Evolutionary conservation across 352 stramenopile genomes (phyloP).

Genomic region (Phytophthora gonapodyides): DNA sequence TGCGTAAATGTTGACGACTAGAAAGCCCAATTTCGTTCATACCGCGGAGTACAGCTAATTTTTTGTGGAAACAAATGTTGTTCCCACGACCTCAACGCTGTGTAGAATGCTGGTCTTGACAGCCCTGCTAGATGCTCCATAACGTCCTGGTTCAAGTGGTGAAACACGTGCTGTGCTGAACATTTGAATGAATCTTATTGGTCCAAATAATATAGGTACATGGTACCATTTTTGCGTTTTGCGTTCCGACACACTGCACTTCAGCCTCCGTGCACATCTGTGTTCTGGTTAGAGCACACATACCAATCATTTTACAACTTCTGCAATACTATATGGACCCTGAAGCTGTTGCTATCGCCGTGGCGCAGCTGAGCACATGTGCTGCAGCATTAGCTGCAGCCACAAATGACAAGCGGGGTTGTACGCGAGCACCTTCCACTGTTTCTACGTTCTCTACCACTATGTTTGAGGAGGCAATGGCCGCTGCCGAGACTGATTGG

Average conservation of each 20-base stretch:
- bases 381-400: constrained; percentile 2
- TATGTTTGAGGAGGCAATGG: constrained; percentile 16
- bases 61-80: no score
- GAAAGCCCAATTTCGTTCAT: no score
- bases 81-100: no score
- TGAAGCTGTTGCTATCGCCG: constrained; percentile 1
- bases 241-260: constrained; percentile 1
- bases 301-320: constrained; percentile 7
- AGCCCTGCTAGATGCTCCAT: no score
- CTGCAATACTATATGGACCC: not conserved
- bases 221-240: constrained; percentile 4
- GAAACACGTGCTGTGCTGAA: constrained; percentile 2
- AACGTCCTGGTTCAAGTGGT: constrained; percentile 6
- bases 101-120: no score
- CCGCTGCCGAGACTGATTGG: constrained; percentile 10
- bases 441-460: constrained; percentile 17
- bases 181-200: constrained; percentile 1
- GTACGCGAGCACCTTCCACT: not conserved
- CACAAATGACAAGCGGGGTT: constrained; percentile 4
- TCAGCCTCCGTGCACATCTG: not conserved
- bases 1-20: no score
- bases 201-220: constrained; percentile 1
- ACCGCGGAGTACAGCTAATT: no score
- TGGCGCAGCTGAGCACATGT: not conserved
- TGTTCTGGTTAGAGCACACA: constrained; percentile 10